A percentile compares a stretch with the other conserved stretches of the same genome.
Evolutionary conservation across 768 basidiomycete genomes (phyloP).

Genomic region (Panellus pusillus): DNA sequence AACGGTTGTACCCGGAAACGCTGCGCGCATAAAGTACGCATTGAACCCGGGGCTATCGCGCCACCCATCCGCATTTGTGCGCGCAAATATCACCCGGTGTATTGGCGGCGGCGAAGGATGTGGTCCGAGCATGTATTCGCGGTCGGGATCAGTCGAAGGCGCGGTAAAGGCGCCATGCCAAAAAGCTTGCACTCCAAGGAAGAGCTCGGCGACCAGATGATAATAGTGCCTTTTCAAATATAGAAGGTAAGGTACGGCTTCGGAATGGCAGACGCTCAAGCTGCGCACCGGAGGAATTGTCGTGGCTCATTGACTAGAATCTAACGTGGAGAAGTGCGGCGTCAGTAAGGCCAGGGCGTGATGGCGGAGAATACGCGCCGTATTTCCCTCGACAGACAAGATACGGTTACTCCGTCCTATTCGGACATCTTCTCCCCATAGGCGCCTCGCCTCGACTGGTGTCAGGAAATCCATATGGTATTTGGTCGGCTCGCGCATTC

Average conservation of each 20-base stretch:
- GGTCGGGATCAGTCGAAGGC: constrained; percentile 22
- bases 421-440: constrained; percentile 52
- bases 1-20: constrained; percentile 68
- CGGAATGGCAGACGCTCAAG: constrained; percentile 49
- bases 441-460: constrained; percentile 53
- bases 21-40: constrained; percentile 69
- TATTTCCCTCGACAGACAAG: constrained; percentile 69
- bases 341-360: not conserved
- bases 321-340: constrained; percentile 27
- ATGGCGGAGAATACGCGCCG: constrained; percentile 43
- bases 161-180: constrained; percentile 57
- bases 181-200: constrained; percentile 74
- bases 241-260: constrained; percentile 63
- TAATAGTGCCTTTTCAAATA: constrained; percentile 68
- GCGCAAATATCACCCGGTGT: constrained; percentile 70
- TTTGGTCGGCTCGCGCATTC: constrained; percentile 63
- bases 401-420: constrained; percentile 45
- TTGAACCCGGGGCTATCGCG: constrained; percentile 81
- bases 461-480: constrained; percentile 63
- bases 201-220: constrained; percentile 81
- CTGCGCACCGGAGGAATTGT: constrained; percentile 56
- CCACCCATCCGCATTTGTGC: constrained; percentile 60
- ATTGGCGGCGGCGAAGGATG: constrained; percentile 48
- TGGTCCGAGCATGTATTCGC: constrained; percentile 15
- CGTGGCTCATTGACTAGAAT: constrained; percentile 64